Percentiles rank a stretch among this genome's conserved stretches.
Evolutionary conservation across 2,329 filamentous ascomycete species (phyloP).

Genomic region (Trichoderma sp.): DNA sequence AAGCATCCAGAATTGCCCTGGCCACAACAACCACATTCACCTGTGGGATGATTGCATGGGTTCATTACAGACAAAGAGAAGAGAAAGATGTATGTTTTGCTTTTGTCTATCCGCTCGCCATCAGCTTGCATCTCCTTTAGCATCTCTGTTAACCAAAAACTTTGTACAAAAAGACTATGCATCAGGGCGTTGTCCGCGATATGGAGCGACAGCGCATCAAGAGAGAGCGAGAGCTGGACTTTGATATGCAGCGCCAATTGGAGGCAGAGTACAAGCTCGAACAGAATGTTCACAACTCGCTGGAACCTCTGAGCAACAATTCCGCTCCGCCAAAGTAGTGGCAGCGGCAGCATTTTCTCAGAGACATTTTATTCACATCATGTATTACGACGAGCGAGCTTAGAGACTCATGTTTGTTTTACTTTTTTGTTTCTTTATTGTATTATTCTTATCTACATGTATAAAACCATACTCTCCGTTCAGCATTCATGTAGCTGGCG

Average conservation of each 20-base stretch:
- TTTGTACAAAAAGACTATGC: constrained; percentile 78
- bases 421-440: constrained; percentile 24
- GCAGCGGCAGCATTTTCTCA: constrained; percentile 29
- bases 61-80: constrained; percentile 84
- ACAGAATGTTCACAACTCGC: constrained; percentile 68
- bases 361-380: not conserved
- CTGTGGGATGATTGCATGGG: constrained; percentile 75
- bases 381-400: constrained; percentile 1
- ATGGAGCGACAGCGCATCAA: constrained; percentile 93
- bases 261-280: constrained; percentile 90
- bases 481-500: constrained; percentile 24
- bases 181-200: constrained; percentile 89
- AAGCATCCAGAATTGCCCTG: constrained; percentile 84
- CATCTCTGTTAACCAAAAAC: not conserved
- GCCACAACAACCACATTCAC: constrained; percentile 76
- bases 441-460: constrained; percentile 33
- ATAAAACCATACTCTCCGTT: constrained; percentile 30
- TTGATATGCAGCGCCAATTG: constrained; percentile 84
- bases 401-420: not conserved
- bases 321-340: constrained; percentile 35
- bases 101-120: not conserved
- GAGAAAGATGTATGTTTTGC: constrained; percentile 73
- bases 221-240: constrained; percentile 87
- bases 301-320: constrained; percentile 33
- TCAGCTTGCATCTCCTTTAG: not conserved